These are phyloP conservation scores for Coprinellus aureogranulatus DNA, from an alignment of 768 basidiomycete species.

Conservation along the genomic window DNA sequence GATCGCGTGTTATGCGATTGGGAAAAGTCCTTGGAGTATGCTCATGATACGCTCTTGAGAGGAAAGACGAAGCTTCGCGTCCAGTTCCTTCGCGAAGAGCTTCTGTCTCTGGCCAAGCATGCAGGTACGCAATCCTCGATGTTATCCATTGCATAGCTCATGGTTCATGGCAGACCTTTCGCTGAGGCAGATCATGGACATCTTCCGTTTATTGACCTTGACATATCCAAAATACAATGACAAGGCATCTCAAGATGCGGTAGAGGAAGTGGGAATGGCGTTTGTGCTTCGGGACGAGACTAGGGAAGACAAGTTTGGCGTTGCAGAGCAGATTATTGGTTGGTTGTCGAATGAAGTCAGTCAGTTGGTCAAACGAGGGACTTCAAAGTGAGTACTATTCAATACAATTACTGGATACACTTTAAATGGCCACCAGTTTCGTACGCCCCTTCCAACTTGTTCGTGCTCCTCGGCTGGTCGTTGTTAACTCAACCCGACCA, in stretches of 20 bases:
- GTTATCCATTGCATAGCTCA: too few relatives aligned
- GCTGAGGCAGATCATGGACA: constrained; percentile 59
- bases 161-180: constrained; percentile 47
- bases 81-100: constrained; percentile 61
- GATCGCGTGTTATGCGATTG: constrained; percentile 55
- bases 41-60: constrained; percentile 47
- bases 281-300: constrained; percentile 63
- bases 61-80: constrained; percentile 53
- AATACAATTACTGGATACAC: background rate
- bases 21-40: constrained; percentile 52
- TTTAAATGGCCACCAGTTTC: constrained; percentile 28
- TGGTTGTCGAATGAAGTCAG: constrained; percentile 74
- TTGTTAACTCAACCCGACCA: too few relatives aligned
- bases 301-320: constrained; percentile 50
- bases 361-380: constrained; percentile 50
- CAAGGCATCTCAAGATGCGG: constrained; percentile 63
- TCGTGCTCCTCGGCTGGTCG: constrained; percentile 71
- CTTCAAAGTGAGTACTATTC: constrained; percentile 48
- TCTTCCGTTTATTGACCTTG: constrained; percentile 69
- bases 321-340: constrained; percentile 68
- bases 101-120: constrained; percentile 54
- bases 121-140: constrained; percentile 58
- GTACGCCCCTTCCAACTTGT: constrained; percentile 58
- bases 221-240: constrained; percentile 83
- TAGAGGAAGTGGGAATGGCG: constrained; percentile 63